Percentiles rank a stretch among this genome's conserved stretches.
Evolutionary conservation across 1,284 basidiomycete species (phyloP).

Genomic region (Cutaneotrichosporon mucoides): DNA sequence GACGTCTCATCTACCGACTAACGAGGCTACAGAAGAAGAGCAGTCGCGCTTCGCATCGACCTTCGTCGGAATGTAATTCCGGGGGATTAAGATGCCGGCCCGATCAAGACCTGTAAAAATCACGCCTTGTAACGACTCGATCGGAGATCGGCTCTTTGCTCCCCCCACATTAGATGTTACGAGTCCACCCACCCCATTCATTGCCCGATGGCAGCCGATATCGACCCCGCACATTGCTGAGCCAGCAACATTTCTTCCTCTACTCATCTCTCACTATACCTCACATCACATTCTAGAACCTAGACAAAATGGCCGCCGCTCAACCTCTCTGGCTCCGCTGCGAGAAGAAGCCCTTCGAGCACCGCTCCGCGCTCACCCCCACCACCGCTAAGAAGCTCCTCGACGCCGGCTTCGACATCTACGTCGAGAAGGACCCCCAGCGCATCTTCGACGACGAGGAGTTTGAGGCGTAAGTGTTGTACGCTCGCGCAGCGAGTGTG

Average conservation of each 20-base stretch:
- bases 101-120: too few relatives aligned
- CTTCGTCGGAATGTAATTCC: too few relatives aligned
- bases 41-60: too few relatives aligned
- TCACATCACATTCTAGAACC: neutral
- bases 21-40: too few relatives aligned
- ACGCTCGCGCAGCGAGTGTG: too few relatives aligned
- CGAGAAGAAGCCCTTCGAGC: slow-evolving; percentile 92
- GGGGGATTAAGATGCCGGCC: too few relatives aligned
- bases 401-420: slow-evolving; percentile 85
- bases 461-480: slow-evolving; percentile 71
- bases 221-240: too few relatives aligned
- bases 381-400: slow-evolving; percentile 86
- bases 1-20: too few relatives aligned
- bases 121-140: too few relatives aligned
- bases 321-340: slow-evolving; percentile 77
- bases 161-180: slow-evolving; percentile 1
- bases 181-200: too few relatives aligned
- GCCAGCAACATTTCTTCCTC: too few relatives aligned
- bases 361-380: slow-evolving; percentile 88
- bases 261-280: neutral
- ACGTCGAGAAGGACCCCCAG: slow-evolving; percentile 89
- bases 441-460: slow-evolving; percentile 93
- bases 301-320: slow-evolving; percentile 29
- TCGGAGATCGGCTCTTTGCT: neutral
- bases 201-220: neutral